phyloP scores from a whole-genome alignment of 163 green algal species.

The Scenedesmus sp. region DNA sequence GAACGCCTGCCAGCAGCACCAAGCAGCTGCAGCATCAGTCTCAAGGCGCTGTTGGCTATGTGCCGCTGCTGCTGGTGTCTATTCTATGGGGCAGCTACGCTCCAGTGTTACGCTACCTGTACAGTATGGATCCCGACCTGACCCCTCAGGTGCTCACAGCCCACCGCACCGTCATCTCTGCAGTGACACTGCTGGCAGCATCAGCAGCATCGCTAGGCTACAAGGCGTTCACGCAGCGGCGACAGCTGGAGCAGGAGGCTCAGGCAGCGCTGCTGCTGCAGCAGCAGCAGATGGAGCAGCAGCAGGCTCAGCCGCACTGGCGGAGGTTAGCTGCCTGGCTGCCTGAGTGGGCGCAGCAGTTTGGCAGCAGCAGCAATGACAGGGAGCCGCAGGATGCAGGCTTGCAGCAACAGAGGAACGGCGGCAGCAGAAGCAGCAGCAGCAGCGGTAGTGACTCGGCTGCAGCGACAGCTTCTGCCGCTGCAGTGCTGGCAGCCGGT shows the following conservation, averaged over 20 bases:
- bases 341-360: background rate
- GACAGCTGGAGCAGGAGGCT: slow-evolving; percentile 13
- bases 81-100: slow-evolving; percentile 74
- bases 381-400: background rate
- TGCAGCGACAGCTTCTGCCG: slow-evolving; percentile 10
- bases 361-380: slow-evolving; percentile 29
- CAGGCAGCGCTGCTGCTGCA: slow-evolving; percentile 3
- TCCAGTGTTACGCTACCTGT: slow-evolving; percentile 60
- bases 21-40: background rate
- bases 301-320: background rate
- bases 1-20: background rate
- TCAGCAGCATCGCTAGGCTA: background rate
- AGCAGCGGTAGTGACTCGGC: slow-evolving; percentile 23
- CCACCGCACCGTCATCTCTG: slow-evolving; percentile 55
- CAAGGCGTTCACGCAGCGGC: slow-evolving; percentile 22
- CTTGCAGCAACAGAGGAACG: background rate
- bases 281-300: slow-evolving; percentile 5
- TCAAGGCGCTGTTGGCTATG: background rate
- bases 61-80: slow-evolving; percentile 61
- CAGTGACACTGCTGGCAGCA: slow-evolving; percentile 52
- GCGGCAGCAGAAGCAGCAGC: background rate
- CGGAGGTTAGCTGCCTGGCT: background rate
- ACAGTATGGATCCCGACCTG: slow-evolving; percentile 51
- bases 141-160: slow-evolving; percentile 61
- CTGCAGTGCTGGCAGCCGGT: slow-evolving; percentile 42